phyloP scores from a whole-genome alignment of 805 yeast genomes.

The Sungouiozyma ichnusensis region DNA sequence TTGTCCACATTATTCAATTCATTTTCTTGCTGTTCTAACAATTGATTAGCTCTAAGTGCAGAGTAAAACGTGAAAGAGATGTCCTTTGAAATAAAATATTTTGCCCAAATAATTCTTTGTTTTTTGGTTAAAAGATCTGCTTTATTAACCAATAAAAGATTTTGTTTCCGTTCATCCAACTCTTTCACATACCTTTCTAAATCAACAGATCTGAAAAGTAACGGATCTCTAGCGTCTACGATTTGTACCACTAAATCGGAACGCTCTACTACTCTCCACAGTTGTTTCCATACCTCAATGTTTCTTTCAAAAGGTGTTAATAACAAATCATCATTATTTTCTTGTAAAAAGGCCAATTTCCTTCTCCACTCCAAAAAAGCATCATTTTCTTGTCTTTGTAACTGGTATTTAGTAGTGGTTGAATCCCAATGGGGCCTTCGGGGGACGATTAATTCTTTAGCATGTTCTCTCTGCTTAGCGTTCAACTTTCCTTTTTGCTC shows the following conservation, averaged over 20 bases:
- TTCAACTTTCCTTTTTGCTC: conserved; percentile 57
- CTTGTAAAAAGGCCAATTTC: conserved; percentile 73
- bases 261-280: conserved; percentile 96
- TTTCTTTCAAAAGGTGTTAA: conserved; percentile 96
- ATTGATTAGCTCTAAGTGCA: conserved; percentile 74
- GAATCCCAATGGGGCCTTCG: conserved; percentile 84
- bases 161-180: conserved; percentile 62
- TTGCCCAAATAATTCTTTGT: conserved; percentile 83
- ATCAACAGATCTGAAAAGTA: conserved; percentile 80
- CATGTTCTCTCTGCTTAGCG: conserved; percentile 55
- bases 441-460: conserved; percentile 72
- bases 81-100: conserved; percentile 55
- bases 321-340: conserved; percentile 63
- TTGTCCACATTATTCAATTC: conserved; percentile 23
- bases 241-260: conserved; percentile 91
- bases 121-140: conserved; percentile 74
- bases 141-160: conserved; percentile 79
- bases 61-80: conserved; percentile 87
- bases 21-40: conserved; percentile 51
- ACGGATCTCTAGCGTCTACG: conserved; percentile 94
- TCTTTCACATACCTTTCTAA: conserved; percentile 76
- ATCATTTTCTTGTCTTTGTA: conserved; percentile 80
- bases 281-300: conserved; percentile 94
- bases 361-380: conserved; percentile 94
- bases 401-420: conserved; percentile 58